Percentiles rank a stretch among this genome's conserved stretches.
These are phyloP conservation scores for Datisca glomerata DNA, from an alignment of 306 rosid species.

Conservation along the genomic window DNA sequence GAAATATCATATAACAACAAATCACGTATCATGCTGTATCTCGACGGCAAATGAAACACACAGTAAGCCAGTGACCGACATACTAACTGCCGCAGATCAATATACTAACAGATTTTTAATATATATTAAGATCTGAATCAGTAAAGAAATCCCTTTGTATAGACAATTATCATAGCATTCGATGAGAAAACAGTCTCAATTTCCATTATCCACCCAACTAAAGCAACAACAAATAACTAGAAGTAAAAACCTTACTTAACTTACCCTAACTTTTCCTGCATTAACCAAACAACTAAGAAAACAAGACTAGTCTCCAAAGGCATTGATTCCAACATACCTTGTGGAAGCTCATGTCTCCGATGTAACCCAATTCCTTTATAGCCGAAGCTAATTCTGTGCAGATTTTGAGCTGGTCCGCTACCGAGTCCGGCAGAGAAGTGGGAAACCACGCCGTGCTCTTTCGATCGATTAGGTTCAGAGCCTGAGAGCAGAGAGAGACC, in stretches of 20 bases:
- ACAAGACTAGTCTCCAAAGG: no score
- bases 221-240: not conserved
- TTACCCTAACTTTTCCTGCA: conserved; percentile 1
- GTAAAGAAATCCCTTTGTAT: no score
- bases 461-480: conserved; percentile 23
- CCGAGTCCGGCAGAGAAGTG: conserved; percentile 33
- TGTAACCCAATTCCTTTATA: conserved; percentile 35
- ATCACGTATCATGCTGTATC: no score
- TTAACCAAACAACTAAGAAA: conserved; percentile 8
- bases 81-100: no score
- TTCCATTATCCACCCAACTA: not conserved
- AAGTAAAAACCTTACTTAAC: not conserved
- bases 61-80: no score
- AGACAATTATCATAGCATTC: no score
- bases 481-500: conserved; percentile 41
- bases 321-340: conserved; percentile 21
- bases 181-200: no score
- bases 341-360: conserved; percentile 40
- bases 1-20: no score
- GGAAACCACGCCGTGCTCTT: conserved; percentile 15
- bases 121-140: no score
- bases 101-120: no score
- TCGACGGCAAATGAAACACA: no score
- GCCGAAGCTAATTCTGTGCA: conserved; percentile 34
- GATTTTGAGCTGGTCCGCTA: conserved; percentile 35